A percentile compares a stretch with the other conserved stretches of the same genome.
Evolutionary conservation across 192 early-diverging fungal species (phyloP).

Genomic region (Endogone sp.): DNA sequence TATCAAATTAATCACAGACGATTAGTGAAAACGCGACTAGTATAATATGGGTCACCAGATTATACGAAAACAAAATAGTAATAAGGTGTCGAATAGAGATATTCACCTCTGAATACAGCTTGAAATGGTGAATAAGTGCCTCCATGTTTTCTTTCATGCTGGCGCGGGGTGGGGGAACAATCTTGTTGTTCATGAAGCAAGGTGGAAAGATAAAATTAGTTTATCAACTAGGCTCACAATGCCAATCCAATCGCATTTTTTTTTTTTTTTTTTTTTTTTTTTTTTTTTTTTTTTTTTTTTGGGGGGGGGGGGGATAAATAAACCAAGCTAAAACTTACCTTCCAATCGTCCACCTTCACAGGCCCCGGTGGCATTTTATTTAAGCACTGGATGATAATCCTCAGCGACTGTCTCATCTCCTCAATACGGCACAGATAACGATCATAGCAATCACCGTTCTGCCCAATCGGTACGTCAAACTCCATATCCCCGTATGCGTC

Average conservation of each 20-base stretch:
- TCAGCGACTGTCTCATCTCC: slow-evolving; percentile 96
- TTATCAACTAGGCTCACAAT: neutral
- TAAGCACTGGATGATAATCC: slow-evolving; percentile 95
- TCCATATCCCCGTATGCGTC: slow-evolving; percentile 94
- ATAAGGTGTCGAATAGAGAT: neutral
- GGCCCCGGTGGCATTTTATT: slow-evolving; percentile 94
- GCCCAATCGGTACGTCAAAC: slow-evolving; percentile 96
- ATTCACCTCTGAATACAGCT: slow-evolving; percentile 87
- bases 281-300: too few species aligned
- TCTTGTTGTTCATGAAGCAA: slow-evolving; percentile 19
- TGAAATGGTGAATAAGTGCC: slow-evolving; percentile 98
- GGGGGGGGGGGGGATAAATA: too few species aligned
- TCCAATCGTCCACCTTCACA: slow-evolving; percentile 95
- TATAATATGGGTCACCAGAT: too few species aligned
- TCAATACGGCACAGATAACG: slow-evolving; percentile 96
- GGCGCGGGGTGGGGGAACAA: slow-evolving; percentile 86
- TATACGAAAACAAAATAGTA: neutral
- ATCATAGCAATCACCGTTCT: slow-evolving; percentile 94
- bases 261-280: too few species aligned
- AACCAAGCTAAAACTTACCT: too few species aligned
- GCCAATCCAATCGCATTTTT: too few species aligned
- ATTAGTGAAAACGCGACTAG: too few species aligned
- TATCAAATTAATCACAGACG: neutral
- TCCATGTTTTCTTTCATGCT: slow-evolving; percentile 99
- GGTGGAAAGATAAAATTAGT: neutral